A percentile compares a stretch with the other conserved stretches of the same genome.
phyloP scores from a whole-genome alignment of 305 asterid species.

The Ilex paraguariensis region DNA sequence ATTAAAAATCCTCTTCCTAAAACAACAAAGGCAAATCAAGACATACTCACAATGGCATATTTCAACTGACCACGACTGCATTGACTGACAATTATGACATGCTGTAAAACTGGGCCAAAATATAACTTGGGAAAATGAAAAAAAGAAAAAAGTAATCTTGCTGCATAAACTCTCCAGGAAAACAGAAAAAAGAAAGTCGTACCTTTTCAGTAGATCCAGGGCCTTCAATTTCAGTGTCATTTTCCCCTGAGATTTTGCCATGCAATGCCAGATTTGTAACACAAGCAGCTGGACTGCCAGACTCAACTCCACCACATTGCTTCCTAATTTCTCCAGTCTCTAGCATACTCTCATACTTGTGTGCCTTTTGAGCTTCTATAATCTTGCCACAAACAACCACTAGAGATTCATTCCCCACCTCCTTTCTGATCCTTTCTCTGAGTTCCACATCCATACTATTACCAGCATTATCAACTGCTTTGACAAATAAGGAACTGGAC shows the following conservation, averaged over 20 bases:
- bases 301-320: constrained; percentile 9
- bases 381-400: constrained; percentile 18
- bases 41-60: no score
- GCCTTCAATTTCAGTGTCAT: constrained; percentile 36
- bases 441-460: constrained; percentile 25
- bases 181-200: background rate
- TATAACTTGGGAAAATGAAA: background rate
- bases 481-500: constrained; percentile 18
- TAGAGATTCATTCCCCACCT: constrained; percentile 23
- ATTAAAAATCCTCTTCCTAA: no score
- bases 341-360: constrained; percentile 8
- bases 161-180: background rate
- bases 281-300: constrained; percentile 17
- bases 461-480: constrained; percentile 19
- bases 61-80: no score
- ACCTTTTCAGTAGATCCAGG: constrained; percentile 33
- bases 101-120: background rate
- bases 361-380: constrained; percentile 20
- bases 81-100: background rate
- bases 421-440: constrained; percentile 19
- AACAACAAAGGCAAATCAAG: no score
- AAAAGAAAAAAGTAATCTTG: background rate
- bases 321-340: constrained; percentile 14
- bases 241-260: constrained; percentile 26
- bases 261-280: constrained; percentile 24